Evolutionary conservation across 192 early-diverging fungal genomes (phyloP), one percentile per base, ranked within the genome.

Genomic region (Rhizoclosmatium globosum): DNA sequence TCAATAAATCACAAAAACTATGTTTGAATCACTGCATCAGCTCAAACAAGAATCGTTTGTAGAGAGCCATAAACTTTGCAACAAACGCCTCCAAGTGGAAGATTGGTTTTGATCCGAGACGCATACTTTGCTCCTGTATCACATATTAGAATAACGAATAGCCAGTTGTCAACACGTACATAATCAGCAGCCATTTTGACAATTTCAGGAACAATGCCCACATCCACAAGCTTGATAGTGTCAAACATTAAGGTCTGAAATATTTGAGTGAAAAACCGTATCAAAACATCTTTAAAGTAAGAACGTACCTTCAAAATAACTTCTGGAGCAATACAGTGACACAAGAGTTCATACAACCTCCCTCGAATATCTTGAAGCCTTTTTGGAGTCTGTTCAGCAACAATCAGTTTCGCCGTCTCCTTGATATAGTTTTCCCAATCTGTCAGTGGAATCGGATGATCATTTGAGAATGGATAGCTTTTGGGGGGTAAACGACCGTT

Each of bases 41-140:
- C 2, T 88, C 81, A 62, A 83, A 79, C 64, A 91, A 70, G 71
- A 93, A 94, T 85, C 90, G 84, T 83, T 95, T 95, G 86, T 97
- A 98, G 7, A 94, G 79, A 48, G 92, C 92, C 96, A 99, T 98
- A 67, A 97, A 90, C 78, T 92, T 92, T 48, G 94, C 95, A 41
- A 94, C 91, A 85, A 96, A 99, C 0, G 96, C 95, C 80, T 99
- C 97, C 42, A 99, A 85, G 80, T 99, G 96, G 74, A 98, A 95
- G 31, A 99, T 96, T 2, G 91, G 89, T 86, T 99, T 99, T 71
- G 90, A 92, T 2, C 97, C 97, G 15, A 89, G 81, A 53, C 91
- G 89, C 80, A 99, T 82, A 60, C 94, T 92, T 71, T 97, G 94
- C 78, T 99, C 96, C 89, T 88, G 53, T 62, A 44, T 2, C 0